phyloP scores from a whole-genome alignment of 75 land plant genomes.

The Azolla pinnata region DNA sequence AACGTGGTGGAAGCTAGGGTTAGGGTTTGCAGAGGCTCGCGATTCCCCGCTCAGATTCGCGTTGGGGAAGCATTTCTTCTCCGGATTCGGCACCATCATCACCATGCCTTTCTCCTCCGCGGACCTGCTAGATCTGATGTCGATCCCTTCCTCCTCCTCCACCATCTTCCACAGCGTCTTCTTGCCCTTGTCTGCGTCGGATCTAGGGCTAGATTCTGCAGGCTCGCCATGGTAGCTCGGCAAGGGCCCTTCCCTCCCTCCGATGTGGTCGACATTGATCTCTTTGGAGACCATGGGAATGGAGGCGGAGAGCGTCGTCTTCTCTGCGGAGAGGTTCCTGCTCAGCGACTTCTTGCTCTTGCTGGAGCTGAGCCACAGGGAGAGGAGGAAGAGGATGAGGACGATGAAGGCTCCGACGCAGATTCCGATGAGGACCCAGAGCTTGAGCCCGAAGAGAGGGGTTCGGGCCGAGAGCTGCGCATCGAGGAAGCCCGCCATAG shows the following conservation, averaged over 20 bases:
- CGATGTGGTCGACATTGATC: conserved; percentile 75
- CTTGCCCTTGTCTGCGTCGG: neutral
- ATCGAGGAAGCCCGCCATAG: conserved; percentile 26
- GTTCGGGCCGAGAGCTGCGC: conserved; percentile 60
- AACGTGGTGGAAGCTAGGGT: neutral
- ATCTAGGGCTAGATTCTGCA: conserved; percentile 1
- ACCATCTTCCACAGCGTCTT: conserved; percentile 1
- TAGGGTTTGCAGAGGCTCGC: neutral
- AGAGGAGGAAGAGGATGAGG: conserved; percentile 48
- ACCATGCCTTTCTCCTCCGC: conserved; percentile 1
- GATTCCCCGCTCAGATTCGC: neutral
- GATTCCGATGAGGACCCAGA: conserved; percentile 79
- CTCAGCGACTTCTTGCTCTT: conserved; percentile 15
- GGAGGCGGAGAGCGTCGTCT: conserved; percentile 12
- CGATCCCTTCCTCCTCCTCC: neutral
- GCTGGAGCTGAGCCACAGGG: conserved; percentile 48
- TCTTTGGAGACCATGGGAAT: conserved; percentile 58
- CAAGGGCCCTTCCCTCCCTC: conserved; percentile 23
- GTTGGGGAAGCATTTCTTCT: neutral
- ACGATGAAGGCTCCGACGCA: conserved; percentile 54
- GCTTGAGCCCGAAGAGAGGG: conserved; percentile 59
- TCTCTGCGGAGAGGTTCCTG: conserved; percentile 1
- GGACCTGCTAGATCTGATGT: neutral
- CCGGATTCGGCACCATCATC: neutral
- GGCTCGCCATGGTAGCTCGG: conserved; percentile 7